Percentiles rank a stretch among this genome's conserved stretches.
phyloP scores from a whole-genome alignment of 306 rosid species.

The Prosopis cineraria region DNA sequence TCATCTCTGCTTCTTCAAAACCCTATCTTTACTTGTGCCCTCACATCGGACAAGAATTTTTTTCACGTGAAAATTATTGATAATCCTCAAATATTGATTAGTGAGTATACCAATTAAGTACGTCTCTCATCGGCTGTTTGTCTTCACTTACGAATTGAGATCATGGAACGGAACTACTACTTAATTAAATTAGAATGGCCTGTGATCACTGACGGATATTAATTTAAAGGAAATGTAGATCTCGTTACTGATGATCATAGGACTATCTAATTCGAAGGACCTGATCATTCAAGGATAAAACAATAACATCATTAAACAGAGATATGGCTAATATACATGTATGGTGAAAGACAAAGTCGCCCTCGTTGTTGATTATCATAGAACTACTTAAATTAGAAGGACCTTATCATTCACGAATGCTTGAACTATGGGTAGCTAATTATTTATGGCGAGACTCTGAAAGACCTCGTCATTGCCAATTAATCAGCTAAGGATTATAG shows the following conservation, averaged over 20 bases:
- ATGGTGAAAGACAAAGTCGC: not conserved
- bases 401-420: not conserved
- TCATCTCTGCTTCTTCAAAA: slow-evolving; percentile 11
- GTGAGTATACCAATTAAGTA: not conserved
- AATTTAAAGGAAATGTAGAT: not conserved
- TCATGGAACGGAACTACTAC: no score
- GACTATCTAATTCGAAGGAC: no score
- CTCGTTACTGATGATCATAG: no score
- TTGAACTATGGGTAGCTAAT: no score
- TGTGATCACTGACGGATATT: not conserved
- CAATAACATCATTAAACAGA: no score
- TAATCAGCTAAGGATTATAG: not conserved
- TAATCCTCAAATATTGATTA: not conserved
- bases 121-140: not conserved
- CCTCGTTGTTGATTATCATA: not conserved
- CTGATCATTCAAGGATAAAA: no score
- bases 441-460: not conserved
- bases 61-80: not conserved
- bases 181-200: no score
- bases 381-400: not conserved
- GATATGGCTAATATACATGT: not conserved
- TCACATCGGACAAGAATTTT: not conserved
- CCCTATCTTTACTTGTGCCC: slow-evolving; percentile 22
- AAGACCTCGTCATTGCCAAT: not conserved
- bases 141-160: not conserved